These are phyloP conservation scores for Annulohypoxylon bovei DNA, from an alignment of 495 filamentous ascomycete genomes.

Conservation along the genomic window DNA sequence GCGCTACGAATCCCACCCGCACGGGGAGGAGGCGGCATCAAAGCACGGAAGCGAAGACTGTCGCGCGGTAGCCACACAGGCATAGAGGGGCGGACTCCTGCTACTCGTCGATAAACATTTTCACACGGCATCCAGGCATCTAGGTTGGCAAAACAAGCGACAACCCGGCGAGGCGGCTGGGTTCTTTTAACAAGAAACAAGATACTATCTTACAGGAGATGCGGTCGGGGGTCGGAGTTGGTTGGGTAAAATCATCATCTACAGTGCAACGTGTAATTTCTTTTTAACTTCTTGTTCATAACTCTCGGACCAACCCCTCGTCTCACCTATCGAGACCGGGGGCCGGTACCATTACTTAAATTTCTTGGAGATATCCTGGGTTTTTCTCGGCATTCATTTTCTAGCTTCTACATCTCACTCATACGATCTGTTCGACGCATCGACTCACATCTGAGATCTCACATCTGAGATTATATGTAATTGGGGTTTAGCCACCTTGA, in stretches of 20 bases:
- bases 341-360: slow-evolving; percentile 15
- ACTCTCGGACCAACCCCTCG: neutral
- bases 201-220: slow-evolving; percentile 35
- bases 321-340: neutral
- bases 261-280: slow-evolving; percentile 13
- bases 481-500: slow-evolving; percentile 4
- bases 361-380: slow-evolving; percentile 41
- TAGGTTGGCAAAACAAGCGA: slow-evolving; percentile 36
- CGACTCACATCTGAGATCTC: neutral
- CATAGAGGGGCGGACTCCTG: slow-evolving; percentile 27
- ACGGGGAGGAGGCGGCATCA: slow-evolving; percentile 1
- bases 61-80: slow-evolving; percentile 31
- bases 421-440: slow-evolving; percentile 20
- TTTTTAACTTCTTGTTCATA: slow-evolving; percentile 30
- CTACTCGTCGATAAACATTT: slow-evolving; percentile 27
- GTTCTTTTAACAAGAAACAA: slow-evolving; percentile 10
- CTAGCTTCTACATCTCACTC: slow-evolving; percentile 5
- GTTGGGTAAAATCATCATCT: slow-evolving; percentile 35
- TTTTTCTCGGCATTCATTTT: slow-evolving; percentile 7
- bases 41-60: slow-evolving; percentile 33
- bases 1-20: slow-evolving; percentile 22
- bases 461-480: slow-evolving; percentile 6
- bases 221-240: slow-evolving; percentile 35
- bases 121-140: slow-evolving; percentile 37
- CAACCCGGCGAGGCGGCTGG: slow-evolving; percentile 29